A percentile compares a stretch with the other conserved stretches of the same genome.
phyloP scores from a whole-genome alignment of 306 rosid genomes.

The Delonix regia region DNA sequence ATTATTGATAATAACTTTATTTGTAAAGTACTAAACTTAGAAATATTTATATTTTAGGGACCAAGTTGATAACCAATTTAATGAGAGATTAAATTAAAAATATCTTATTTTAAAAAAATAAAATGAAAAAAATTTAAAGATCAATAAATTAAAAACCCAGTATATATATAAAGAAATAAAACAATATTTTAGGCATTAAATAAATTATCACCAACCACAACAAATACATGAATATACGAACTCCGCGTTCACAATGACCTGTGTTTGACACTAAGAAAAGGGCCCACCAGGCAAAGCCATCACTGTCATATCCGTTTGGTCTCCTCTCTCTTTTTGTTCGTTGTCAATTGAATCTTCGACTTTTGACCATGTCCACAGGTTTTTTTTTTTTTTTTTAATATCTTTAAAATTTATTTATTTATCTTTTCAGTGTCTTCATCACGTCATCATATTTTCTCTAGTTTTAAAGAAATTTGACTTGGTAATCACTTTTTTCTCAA shows the following conservation, averaged over 20 bases:
- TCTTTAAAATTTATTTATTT: not conserved
- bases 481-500: no score
- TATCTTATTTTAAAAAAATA: no score
- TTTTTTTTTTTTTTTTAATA: not conserved
- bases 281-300: not conserved
- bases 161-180: no score
- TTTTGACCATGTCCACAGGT: not conserved
- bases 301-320: not conserved
- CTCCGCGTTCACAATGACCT: not conserved
- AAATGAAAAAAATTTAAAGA: no score
- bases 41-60: no score
- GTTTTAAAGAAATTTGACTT: not conserved
- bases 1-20: no score
- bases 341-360: not conserved
- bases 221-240: slow-evolving; percentile 1
- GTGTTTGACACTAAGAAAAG: not conserved
- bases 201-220: no score
- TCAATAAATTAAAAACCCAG: no score
- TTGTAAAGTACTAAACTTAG: no score
- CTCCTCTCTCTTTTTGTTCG: not conserved
- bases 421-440: not conserved
- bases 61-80: no score
- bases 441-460: not conserved
- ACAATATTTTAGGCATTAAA: no score
- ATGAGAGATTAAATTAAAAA: no score